Evolutionary conservation across 768 basidiomycete species (phyloP), one percentile per base, ranked within the genome.

Genomic region (Amanita inopinata): DNA sequence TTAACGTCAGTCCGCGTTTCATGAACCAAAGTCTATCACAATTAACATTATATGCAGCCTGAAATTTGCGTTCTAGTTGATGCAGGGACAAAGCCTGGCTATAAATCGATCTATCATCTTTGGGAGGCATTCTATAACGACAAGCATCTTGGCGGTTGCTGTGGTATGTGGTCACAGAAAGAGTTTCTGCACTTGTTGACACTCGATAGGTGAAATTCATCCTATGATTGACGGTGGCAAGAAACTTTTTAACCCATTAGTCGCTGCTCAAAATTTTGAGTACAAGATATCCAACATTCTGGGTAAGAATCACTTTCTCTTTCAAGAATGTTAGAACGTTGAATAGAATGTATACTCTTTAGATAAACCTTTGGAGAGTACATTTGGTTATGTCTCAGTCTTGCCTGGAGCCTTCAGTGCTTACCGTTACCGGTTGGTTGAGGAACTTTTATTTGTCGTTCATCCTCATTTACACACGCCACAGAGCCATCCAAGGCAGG

Each of bases 241-340:
- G 62, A 96, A 96, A 60, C 75, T 97, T 19, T 60, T 97, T 47
- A 97, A 97, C 55, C 93, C 90, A 14, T 66, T 92, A 36, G 75
- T 97, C 22, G 93, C 93, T 5, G 91, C 93, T 12, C 93, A 97
- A 60, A 96, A 97, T 63, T 93, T 93, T 53, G 91, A 93, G 64
- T 96, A 96, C 67, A 96, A 91, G 65, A 94, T 97, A 87, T 92
- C 89, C 33, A 96, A 97, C 62, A 96, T 98, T 56, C 69, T 97
- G 20, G 85, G 82, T 79, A 51, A 42, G 67, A 20, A 6, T n/a
- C 8, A 38, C 15, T 35, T 8, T 6, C 14, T 12, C 9, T 20
- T 19, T 33, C n/a, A n/a, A 15, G 8, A 22, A 23, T 14, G 6
- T 2, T 12, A n/a, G 4, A 2, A 10, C 15, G 6, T 23, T 18